Evolutionary conservation across 768 basidiomycete species (phyloP).

Genomic region (Coprinopsis strossmayeri): DNA sequence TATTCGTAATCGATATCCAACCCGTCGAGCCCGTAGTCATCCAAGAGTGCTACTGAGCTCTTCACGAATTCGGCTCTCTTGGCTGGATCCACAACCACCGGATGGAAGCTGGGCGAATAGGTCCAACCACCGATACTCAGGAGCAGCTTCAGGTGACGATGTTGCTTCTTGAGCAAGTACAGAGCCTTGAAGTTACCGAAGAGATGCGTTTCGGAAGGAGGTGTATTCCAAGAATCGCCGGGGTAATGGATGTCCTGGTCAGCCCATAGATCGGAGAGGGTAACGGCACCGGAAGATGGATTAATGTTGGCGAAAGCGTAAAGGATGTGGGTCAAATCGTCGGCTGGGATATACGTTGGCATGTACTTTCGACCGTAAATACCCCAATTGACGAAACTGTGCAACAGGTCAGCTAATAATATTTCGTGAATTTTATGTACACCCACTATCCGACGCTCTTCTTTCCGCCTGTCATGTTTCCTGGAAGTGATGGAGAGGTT

Average conservation of each 20-base stretch:
- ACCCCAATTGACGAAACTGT: conserved; percentile 82
- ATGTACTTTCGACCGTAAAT: conserved; percentile 93
- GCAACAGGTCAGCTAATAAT: conserved; percentile 9
- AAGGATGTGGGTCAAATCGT: conserved; percentile 87
- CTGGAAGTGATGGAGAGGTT: neutral
- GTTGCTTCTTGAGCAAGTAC: conserved; percentile 81
- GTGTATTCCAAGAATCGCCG: conserved; percentile 82
- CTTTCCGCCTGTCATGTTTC: conserved; percentile 36
- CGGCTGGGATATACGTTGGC: conserved; percentile 73
- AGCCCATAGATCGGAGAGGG: conserved; percentile 87
- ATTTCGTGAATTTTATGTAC: neutral
- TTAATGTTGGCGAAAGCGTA: conserved; percentile 91
- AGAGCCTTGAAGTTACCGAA: conserved; percentile 96
- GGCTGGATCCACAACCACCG: conserved; percentile 60
- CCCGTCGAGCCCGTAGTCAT: conserved; percentile 91
- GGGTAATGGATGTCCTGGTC: conserved; percentile 97
- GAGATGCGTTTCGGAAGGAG: conserved; percentile 77
- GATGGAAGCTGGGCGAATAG: conserved; percentile 83
- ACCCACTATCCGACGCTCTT: conserved; percentile 80
- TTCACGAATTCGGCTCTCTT: conserved; percentile 74
- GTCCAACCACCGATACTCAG: conserved; percentile 97
- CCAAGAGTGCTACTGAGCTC: conserved; percentile 70
- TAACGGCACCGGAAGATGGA: conserved; percentile 78
- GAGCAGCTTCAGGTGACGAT: conserved; percentile 74
- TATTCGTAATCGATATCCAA: conserved; percentile 94